phyloP scores from a whole-genome alignment of 2,329 filamentous ascomycete genomes.

The Pseudovirgaria hyperparasitica region DNA sequence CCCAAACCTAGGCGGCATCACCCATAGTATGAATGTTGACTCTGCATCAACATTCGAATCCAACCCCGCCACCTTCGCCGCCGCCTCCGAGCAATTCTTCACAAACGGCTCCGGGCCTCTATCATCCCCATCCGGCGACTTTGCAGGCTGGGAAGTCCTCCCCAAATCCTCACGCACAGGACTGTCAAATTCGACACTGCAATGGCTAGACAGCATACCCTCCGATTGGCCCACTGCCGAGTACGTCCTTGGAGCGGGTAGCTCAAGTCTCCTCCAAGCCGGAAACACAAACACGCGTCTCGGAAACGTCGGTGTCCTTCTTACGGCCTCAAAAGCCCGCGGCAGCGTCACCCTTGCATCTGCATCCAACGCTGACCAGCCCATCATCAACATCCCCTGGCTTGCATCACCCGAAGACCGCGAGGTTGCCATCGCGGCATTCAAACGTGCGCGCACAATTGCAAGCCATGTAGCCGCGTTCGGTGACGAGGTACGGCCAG shows the following conservation, averaged over 20 bases:
- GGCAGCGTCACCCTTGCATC: conserved; percentile 8
- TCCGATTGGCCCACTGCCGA: conserved; percentile 10
- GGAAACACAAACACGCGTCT: no score
- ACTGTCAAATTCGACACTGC: no score
- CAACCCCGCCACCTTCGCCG: no score
- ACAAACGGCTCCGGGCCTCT: conserved; percentile 10
- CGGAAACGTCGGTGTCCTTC: no score
- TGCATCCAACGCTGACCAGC: conserved; percentile 5
- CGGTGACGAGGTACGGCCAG: conserved; percentile 1
- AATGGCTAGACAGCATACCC: conserved; percentile 6
- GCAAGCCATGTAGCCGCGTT: conserved; percentile 1
- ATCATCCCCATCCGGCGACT: conserved; percentile 11
- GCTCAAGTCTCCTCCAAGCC: no score
- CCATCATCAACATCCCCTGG: conserved; percentile 7
- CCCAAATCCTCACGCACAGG: no score
- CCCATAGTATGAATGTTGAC: no score
- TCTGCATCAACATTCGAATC: no score
- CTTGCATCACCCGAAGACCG: conserved; percentile 8
- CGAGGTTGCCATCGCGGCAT: conserved; percentile 3
- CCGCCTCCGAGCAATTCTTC: no score
- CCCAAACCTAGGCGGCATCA: no score
- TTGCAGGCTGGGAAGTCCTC: conserved; percentile 13
- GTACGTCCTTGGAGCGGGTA: no score
- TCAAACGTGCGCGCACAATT: conserved; percentile 5
- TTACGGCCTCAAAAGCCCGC: no score